phyloP scores from a whole-genome alignment of 2,329 filamentous ascomycete genomes.

The Zymoseptoria passerinii region DNA sequence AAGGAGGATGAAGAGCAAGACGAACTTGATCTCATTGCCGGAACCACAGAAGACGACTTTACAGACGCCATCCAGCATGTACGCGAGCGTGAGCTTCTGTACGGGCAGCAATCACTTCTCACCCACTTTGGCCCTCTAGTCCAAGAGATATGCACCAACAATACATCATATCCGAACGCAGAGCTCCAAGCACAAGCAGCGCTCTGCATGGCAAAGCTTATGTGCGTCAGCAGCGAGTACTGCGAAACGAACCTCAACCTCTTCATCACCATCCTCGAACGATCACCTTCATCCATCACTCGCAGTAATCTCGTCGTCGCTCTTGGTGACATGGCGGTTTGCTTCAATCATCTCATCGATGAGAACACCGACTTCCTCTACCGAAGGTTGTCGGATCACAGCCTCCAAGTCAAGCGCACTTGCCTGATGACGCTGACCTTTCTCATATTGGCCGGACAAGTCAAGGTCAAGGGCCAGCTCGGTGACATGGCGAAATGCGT shows the following conservation, averaged over 20 bases:
- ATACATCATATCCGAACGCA: constrained; percentile 81
- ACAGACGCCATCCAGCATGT: constrained; percentile 79
- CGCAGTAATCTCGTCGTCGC: constrained; percentile 95
- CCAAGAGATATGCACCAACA: constrained; percentile 88
- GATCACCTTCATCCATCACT: constrained; percentile 83
- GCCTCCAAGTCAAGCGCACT: constrained; percentile 87
- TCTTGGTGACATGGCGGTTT: constrained; percentile 96
- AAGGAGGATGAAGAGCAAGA: constrained; percentile 58
- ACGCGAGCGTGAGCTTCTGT: constrained; percentile 74
- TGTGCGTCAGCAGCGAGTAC: constrained; percentile 96
- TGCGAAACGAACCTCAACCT: constrained; percentile 88
- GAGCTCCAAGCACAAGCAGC: constrained; percentile 89
- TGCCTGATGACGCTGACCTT: constrained; percentile 98
- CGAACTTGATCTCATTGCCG: constrained; percentile 91
- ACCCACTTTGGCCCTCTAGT: constrained; percentile 85
- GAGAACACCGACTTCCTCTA: constrained; percentile 99
- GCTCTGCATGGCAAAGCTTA: constrained; percentile 90
- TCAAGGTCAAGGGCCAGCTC: constrained; percentile 97
- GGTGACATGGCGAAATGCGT: constrained; percentile 99
- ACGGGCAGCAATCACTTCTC: constrained; percentile 75
- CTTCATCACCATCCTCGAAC: constrained; percentile 95
- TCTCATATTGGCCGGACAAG: constrained; percentile 89
- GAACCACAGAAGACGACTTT: constrained; percentile 91
- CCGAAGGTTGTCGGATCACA: constrained; percentile 78
- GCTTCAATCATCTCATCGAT: constrained; percentile 98